Evolutionary conservation across 129 eudicot genomes (phyloP).

Genomic region (Lonicera japonica): DNA sequence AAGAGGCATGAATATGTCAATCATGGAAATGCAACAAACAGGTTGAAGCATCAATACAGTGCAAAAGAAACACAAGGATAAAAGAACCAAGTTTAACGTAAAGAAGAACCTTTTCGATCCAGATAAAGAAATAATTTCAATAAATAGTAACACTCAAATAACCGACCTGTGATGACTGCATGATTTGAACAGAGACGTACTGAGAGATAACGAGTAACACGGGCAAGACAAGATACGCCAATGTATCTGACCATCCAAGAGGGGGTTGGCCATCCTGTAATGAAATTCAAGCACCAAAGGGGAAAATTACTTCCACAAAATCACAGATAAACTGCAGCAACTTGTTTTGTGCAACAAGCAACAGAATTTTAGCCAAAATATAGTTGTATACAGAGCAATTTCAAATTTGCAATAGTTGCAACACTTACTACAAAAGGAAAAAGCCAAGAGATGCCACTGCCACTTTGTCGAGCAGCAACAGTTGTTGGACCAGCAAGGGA

Average conservation of each 20-base stretch:
- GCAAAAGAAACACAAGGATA: neutral
- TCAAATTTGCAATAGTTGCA: neutral
- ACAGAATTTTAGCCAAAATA: neutral
- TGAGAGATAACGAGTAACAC: constrained; percentile 69
- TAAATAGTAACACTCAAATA: neutral
- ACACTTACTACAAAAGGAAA: constrained; percentile 80
- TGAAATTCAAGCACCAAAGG: constrained; percentile 7
- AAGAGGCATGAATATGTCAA: too few relatives aligned
- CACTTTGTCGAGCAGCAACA: constrained; percentile 81
- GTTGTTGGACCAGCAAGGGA: constrained; percentile 97
- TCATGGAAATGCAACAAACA: too few relatives aligned
- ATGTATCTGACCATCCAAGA: constrained; percentile 94
- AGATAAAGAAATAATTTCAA: too few relatives aligned
- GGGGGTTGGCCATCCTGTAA: constrained; percentile 93
- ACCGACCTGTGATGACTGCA: constrained; percentile 87
- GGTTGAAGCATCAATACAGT: neutral
- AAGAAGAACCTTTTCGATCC: too few relatives aligned
- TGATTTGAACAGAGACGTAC: constrained; percentile 76
- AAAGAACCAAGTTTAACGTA: neutral
- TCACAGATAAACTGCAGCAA: neutral
- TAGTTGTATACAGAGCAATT: neutral
- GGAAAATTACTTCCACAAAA: neutral
- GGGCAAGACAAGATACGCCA: constrained; percentile 91
- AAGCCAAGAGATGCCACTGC: constrained; percentile 93
- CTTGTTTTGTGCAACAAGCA: neutral